These are phyloP conservation scores for Fusarium sublunatum DNA, from an alignment of 2,329 filamentous ascomycete genomes.

Conservation along the genomic window DNA sequence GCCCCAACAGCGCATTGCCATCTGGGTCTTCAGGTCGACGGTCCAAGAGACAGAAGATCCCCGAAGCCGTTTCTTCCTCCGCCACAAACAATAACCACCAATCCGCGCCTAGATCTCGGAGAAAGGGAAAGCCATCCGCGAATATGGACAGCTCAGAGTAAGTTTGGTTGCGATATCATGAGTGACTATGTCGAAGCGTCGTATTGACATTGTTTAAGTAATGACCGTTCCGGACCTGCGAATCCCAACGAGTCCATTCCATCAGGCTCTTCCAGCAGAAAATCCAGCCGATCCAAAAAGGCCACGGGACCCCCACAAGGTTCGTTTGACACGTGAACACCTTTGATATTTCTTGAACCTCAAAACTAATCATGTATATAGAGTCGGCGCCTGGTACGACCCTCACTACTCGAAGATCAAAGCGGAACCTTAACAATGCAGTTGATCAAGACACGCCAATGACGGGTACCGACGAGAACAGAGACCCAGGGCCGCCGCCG, in stretches of 20 bases:
- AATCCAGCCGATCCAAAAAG: conserved; percentile 79
- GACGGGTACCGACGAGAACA: conserved; percentile 73
- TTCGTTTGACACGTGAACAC: conserved; percentile 41
- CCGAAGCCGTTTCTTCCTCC: conserved; percentile 58
- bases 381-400: conserved; percentile 52
- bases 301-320: conserved; percentile 59
- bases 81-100: conserved; percentile 38
- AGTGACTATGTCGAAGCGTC: background rate
- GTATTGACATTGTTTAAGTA: conserved; percentile 32
- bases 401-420: conserved; percentile 59
- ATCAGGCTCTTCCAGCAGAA: conserved; percentile 75
- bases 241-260: conserved; percentile 70
- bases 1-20: conserved; percentile 50
- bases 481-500: conserved; percentile 55
- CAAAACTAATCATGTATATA: conserved; percentile 32
- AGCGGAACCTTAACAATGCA: conserved; percentile 64
- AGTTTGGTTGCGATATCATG: conserved; percentile 26
- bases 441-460: conserved; percentile 75
- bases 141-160: conserved; percentile 82
- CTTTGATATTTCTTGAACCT: background rate
- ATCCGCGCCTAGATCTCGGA: conserved; percentile 60
- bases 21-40: conserved; percentile 62
- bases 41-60: conserved; percentile 77
- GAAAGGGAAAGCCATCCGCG: conserved; percentile 69
- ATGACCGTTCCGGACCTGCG: conserved; percentile 61